A percentile compares a stretch with the other conserved stretches of the same genome.
Evolutionary conservation across 192 early-diverging fungal genomes (phyloP).

Genomic region (Jimgerdemannia flammicorona): DNA sequence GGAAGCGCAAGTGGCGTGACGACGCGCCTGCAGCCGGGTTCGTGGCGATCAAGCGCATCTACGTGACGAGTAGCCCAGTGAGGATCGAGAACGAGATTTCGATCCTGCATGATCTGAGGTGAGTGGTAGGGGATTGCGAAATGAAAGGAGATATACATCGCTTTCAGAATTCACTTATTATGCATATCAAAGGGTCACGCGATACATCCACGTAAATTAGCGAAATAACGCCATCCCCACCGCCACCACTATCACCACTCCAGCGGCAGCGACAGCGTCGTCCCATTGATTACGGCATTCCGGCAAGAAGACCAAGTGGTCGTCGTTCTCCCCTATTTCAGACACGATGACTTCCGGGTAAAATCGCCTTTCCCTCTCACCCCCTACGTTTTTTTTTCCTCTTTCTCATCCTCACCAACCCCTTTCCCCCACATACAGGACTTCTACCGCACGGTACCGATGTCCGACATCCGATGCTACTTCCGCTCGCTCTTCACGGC

Average conservation of each 20-base stretch:
- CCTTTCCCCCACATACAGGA: conserved; percentile 31
- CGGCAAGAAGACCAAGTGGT: conserved; percentile 81
- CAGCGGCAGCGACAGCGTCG: conserved; percentile 68
- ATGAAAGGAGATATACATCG: neutral
- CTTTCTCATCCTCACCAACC: neutral
- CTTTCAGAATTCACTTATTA: no score
- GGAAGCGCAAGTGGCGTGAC: neutral
- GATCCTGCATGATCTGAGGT: conserved; percentile 67
- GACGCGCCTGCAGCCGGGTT: conserved; percentile 26
- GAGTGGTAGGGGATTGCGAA: neutral
- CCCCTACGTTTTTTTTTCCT: neutral
- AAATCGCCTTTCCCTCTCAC: neutral
- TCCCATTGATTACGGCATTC: conserved; percentile 74
- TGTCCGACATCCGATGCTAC: conserved; percentile 74
- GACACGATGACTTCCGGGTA: conserved; percentile 80
- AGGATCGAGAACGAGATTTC: conserved; percentile 82
- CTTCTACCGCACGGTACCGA: conserved; percentile 57
- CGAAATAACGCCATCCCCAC: no score
- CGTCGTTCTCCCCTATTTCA: conserved; percentile 80
- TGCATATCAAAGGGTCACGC: no score
- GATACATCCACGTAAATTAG: no score
- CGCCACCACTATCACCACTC: no score
- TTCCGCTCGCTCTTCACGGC: conserved; percentile 69
- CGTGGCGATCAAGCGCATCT: conserved; percentile 87
- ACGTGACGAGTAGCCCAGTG: conserved; percentile 72